Percentiles rank a stretch among this genome's conserved stretches.
These are phyloP conservation scores for Beauveria sp. DNA, from an alignment of 2,329 filamentous ascomycete genomes.

Conservation along the genomic window DNA sequence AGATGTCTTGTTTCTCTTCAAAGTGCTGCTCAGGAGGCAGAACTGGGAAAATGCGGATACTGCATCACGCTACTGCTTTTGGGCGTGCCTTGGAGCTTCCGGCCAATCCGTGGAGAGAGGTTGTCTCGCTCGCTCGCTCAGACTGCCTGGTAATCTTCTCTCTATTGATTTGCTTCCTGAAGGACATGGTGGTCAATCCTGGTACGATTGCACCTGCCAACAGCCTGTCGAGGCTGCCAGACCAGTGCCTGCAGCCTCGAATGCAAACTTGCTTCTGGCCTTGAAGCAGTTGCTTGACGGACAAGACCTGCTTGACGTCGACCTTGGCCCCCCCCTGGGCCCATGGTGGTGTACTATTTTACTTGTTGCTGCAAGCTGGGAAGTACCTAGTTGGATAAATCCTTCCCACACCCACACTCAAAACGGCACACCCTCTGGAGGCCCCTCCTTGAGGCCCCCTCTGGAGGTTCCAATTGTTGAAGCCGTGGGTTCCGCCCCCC, in stretches of 20 bases:
- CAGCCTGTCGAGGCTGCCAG: no score
- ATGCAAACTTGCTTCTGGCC: no score
- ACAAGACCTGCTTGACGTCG: not conserved
- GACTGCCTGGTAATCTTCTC: not conserved
- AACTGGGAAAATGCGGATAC: constrained; percentile 6
- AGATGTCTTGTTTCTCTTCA: not conserved
- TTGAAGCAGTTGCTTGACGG: not conserved
- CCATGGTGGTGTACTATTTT: not conserved
- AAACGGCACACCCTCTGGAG: not conserved
- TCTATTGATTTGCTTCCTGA: not conserved
- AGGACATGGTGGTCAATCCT: not conserved
- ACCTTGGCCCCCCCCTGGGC: not conserved
- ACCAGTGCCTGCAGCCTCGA: no score
- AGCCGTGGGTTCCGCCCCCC: constrained; percentile 1
- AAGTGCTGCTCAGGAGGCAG: not conserved
- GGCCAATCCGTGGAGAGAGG: not conserved
- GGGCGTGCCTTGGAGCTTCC: not conserved
- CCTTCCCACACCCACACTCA: not conserved
- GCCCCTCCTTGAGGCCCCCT: no score
- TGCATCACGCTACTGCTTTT: not conserved
- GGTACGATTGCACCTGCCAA: not conserved
- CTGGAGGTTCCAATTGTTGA: no score
- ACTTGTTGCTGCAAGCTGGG: not conserved
- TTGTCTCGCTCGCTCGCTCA: not conserved
- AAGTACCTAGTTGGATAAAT: not conserved